A percentile compares a stretch with the other conserved stretches of the same genome.
Evolutionary conservation across 176 grass and related monocot species (phyloP).

Genomic region (Ensete ventricosum): DNA sequence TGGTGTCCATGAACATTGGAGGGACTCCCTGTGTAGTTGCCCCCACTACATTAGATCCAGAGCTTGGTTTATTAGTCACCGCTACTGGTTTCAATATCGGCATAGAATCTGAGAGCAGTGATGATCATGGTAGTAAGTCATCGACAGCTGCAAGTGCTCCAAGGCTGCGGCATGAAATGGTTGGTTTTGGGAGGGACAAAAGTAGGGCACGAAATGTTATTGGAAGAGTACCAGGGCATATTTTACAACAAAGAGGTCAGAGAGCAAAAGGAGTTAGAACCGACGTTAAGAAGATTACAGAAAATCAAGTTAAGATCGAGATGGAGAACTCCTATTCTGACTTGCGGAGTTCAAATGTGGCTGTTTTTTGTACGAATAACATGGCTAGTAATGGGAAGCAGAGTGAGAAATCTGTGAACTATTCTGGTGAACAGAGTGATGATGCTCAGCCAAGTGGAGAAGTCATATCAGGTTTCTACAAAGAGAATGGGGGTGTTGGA

Average conservation of each 20-base stretch:
- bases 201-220: neutral
- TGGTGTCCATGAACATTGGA: conserved; percentile 2
- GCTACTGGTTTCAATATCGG: conserved; percentile 31
- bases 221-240: conserved; percentile 27
- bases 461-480: conserved; percentile 26
- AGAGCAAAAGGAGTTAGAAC: conserved; percentile 1
- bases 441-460: conserved; percentile 36
- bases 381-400: conserved; percentile 23
- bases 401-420: conserved; percentile 26
- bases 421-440: conserved; percentile 23
- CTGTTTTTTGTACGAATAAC: neutral
- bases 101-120: conserved; percentile 19
- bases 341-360: conserved; percentile 32
- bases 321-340: conserved; percentile 28
- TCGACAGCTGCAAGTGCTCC: conserved; percentile 22
- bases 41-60: conserved; percentile 26
- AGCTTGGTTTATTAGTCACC: conserved; percentile 38
- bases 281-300: conserved; percentile 12
- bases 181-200: conserved; percentile 19
- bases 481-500: conserved; percentile 25
- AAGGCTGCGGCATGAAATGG: neutral
- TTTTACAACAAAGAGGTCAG: neutral
- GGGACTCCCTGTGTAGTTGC: neutral
- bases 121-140: conserved; percentile 19
- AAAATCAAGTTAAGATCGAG: conserved; percentile 5